These are phyloP conservation scores for Eucalyptus caleyi DNA, from an alignment of 345 rosid species.

Conservation along the genomic window DNA sequence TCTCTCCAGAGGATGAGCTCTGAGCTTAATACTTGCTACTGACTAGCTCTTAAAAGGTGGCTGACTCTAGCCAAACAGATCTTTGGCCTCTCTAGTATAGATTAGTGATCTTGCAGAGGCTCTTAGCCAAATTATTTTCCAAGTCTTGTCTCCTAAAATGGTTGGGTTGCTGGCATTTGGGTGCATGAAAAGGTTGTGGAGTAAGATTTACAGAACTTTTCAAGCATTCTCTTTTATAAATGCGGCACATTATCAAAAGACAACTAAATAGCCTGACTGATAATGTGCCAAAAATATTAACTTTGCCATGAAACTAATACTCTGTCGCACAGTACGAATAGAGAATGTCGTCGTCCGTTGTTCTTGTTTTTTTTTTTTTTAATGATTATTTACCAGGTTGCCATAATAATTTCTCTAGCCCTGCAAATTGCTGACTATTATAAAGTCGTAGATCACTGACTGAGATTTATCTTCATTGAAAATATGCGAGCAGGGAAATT, in stretches of 20 bases:
- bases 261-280: neutral
- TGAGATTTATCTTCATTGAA: neutral
- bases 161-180: neutral
- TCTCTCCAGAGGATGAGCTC: neutral
- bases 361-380: neutral
- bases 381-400: neutral
- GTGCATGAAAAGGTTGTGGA: neutral
- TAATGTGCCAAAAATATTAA: neutral
- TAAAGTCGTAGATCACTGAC: neutral
- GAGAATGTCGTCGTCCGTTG: neutral
- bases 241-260: neutral
- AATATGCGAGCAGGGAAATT: constrained; percentile 55
- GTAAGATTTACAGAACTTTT: neutral
- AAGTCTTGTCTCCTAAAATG: neutral
- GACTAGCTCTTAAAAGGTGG: neutral
- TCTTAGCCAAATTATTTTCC: neutral
- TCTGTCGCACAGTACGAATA: neutral
- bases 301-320: neutral
- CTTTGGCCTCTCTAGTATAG: neutral
- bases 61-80: neutral
- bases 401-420: neutral
- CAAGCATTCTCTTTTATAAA: neutral
- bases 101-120: neutral
- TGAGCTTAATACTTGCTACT: neutral
- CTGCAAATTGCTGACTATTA: neutral